Base-by-base conservation (phyloP, 2,329 filamentous ascomycete genomes). In the Westerdykella aurantiaca region DNA sequence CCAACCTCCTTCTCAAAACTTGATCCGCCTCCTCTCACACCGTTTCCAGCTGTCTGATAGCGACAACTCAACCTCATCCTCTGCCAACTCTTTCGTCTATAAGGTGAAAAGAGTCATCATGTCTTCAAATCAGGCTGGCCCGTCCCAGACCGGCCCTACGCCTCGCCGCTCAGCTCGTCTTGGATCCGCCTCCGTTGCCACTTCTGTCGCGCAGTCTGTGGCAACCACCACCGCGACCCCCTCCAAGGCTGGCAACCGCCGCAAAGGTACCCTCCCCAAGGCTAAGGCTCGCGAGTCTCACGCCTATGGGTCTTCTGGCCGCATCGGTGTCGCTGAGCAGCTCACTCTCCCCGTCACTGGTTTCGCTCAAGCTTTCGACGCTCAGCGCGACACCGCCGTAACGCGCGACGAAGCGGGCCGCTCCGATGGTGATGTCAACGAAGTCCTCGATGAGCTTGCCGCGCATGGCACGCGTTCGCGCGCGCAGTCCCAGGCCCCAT, bases 301-400 rank as follows among this genome's bases (percentile, higher is more conserved):
- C 39, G 63, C 64, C 1, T 69, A 69, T 43, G 67, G 67, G 31
- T 53, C 66, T 17, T 56, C 55, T 43, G 64, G 63, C 39, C 63
- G 61, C 21, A 51, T 62, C 34, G 53, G 56, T 21, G 51, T 54
- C 31, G 61, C 61, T 12, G 57, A 60, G 33, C 59, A 61, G 34
- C 48, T 69, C 4, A 40, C 50, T 0, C 38, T 60, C 14, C 48
- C 58, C 0, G 47, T 47, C 3, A 57, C 62, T 14, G 63, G 62
- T 4, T 67, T 66, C 18, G 48, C 55, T 5, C 56, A 65, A 39
- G 62, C 61, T 11, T 66, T 67, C 33, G 50, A 58, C 13, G 48
- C 45, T 11, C 57, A 63, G 39, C 56, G 61, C 38, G 55, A 51
- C 7, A 50, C 52, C 14, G 59, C 63, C 16, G 53, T 63, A 9